Percentiles rank a stretch among this genome's conserved stretches.
phyloP scores from a whole-genome alignment of 1,284 basidiomycete species.

The Phaffia rhodozyma region DNA sequence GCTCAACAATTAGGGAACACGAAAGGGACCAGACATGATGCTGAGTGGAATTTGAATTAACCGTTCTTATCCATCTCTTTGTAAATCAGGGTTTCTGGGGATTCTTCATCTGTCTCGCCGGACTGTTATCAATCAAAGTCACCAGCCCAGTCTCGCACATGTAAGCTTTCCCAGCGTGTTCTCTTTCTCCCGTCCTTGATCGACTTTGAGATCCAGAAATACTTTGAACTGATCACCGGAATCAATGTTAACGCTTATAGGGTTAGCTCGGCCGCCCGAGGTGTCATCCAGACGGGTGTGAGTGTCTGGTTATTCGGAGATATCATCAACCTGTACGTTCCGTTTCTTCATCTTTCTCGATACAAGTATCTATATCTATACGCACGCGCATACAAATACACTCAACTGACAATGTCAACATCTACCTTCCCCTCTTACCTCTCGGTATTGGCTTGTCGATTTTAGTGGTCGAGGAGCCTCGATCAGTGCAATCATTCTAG shows the following conservation, averaged over 20 bases:
- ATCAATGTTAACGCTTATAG: no score
- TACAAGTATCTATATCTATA: neutral
- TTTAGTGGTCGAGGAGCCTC: constrained; percentile 62
- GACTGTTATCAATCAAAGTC: constrained; percentile 74
- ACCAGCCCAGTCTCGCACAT: constrained; percentile 87
- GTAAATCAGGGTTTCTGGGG: constrained; percentile 57
- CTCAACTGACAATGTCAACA: neutral
- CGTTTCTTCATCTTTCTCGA: neutral
- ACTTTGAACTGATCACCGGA: constrained; percentile 8
- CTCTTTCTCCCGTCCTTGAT: neutral
- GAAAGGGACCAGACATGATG: neutral
- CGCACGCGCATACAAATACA: neutral
- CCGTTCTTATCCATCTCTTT: neutral
- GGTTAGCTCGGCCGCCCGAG: constrained; percentile 27
- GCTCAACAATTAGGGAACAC: neutral
- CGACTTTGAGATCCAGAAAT: constrained; percentile 8
- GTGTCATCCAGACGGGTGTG: constrained; percentile 64
- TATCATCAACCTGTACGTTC: constrained; percentile 54
- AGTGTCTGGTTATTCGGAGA: constrained; percentile 64
- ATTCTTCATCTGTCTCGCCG: constrained; percentile 82
- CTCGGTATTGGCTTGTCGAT: constrained; percentile 2
- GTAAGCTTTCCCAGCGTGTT: constrained; percentile 68
- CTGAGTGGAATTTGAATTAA: neutral
- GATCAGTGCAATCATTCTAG: constrained; percentile 61
- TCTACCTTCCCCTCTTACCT: constrained; percentile 7